Base-by-base conservation (phyloP, 768 basidiomycete species). In the Serpula lacrymans region DNA sequence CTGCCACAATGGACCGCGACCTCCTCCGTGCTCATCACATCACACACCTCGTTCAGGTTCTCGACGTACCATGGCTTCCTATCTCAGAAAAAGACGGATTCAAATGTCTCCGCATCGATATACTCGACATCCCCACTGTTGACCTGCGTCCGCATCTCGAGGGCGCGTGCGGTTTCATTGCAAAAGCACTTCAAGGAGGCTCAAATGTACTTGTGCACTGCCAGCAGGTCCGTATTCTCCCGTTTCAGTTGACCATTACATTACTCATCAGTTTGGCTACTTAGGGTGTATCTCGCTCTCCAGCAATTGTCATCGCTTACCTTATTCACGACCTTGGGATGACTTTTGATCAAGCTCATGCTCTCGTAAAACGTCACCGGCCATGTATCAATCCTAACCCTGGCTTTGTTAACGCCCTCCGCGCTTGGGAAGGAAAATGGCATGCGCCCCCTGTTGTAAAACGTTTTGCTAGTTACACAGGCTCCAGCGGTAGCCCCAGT, bases 251-350 rank as follows among this genome's bases (percentile, higher is more conserved):
- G 53, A 9, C 10, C 10, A 29, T 29, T 29, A 29, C 27, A 29
- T 18, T n/a, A 34, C 29, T 14, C 29, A 22, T 24, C 17, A 21
- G 11, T n/a, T 20, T 34, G 24, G 4, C 37, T 29, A 43, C 34
- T 52, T 54, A 87, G 85, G 86, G 86, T 47, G 71, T 89, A 38
- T 88, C 86, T n/a, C 78, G 86, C 48, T 82, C 78, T 35, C 72
- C 84, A 12, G 75, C 86, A 6, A 75, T 89, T 52, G 79, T 87
- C 42, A 85, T 89, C 45, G 86, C 86, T 32, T 89, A 86, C 65
- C 80, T 89, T 54, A 89, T 89, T 50, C 75, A 80, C 49, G 73
- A 79, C 46, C 76, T 78, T 43, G 79, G 75, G 29, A 84, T 88
- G 83, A 69, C 82, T 7, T 88, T 79, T 58, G 82, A 87, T 45